phyloP scores from a whole-genome alignment of 208 protist genomes.

The Leishmania tropica region DNA sequence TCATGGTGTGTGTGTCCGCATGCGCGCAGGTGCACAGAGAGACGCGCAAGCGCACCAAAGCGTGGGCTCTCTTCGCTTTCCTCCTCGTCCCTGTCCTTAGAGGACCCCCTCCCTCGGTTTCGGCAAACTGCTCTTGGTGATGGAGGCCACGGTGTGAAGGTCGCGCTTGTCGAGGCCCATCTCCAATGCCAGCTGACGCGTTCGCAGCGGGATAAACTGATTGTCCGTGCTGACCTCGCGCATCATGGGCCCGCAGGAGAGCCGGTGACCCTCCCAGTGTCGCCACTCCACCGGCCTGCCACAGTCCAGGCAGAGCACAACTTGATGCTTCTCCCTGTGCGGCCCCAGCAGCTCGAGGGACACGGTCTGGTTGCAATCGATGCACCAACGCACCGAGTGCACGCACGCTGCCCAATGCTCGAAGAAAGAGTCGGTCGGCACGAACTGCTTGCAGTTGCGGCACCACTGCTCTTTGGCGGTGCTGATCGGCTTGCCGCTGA shows the following conservation, averaged over 20 bases:
- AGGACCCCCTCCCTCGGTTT: slow-evolving; percentile 38
- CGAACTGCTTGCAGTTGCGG: slow-evolving; percentile 90
- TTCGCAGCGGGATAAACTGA: slow-evolving; percentile 85
- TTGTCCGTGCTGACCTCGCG: slow-evolving; percentile 89
- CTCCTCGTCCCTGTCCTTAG: background rate
- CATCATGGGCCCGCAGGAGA: slow-evolving; percentile 88
- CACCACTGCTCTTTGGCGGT: slow-evolving; percentile 81
- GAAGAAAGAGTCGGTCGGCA: slow-evolving; percentile 66
- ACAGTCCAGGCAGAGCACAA: slow-evolving; percentile 91
- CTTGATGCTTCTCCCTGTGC: slow-evolving; percentile 90
- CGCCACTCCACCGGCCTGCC: slow-evolving; percentile 88
- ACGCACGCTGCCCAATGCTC: slow-evolving; percentile 82
- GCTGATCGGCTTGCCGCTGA: slow-evolving; percentile 48
- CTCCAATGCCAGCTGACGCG: slow-evolving; percentile 84
- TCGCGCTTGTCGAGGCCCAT: slow-evolving; percentile 89
- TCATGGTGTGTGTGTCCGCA: background rate
- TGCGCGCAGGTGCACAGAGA: background rate
- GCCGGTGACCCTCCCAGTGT: slow-evolving; percentile 86
- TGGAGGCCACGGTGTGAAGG: slow-evolving; percentile 78
- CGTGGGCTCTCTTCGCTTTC: background rate
- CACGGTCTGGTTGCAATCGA: slow-evolving; percentile 78
- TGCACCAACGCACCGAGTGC: slow-evolving; percentile 82
- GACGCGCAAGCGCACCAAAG: background rate
- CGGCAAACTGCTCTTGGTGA: slow-evolving; percentile 59
- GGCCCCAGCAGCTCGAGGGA: slow-evolving; percentile 79